Evolutionary conservation across 2,329 filamentous ascomycete species (phyloP).

Genomic region (Dactylellina drechsleri): DNA sequence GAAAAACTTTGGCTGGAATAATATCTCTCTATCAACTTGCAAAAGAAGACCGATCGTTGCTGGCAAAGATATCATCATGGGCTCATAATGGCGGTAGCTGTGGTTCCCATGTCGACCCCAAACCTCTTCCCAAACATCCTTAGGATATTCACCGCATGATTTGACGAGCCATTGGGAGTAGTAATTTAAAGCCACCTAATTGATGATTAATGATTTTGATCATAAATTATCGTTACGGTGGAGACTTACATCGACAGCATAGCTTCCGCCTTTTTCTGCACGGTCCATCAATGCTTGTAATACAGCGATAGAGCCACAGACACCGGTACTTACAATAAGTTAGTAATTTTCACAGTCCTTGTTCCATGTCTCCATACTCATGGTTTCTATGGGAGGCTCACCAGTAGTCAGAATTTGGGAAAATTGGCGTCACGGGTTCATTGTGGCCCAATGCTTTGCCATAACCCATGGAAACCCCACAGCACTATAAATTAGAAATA

Average conservation of each 20-base stretch:
- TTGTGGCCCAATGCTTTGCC: conserved; percentile 65
- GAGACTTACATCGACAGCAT: conserved; percentile 62
- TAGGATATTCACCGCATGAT: conserved; percentile 62
- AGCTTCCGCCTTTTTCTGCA: conserved; percentile 62
- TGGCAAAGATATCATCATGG: conserved; percentile 64
- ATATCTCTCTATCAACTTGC: conserved; percentile 61
- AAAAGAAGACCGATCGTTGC: conserved; percentile 60
- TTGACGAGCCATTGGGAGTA: conserved; percentile 64
- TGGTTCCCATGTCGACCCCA: conserved; percentile 64
- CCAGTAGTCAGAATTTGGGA: conserved; percentile 64
- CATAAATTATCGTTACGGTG: background rate
- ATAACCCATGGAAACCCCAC: conserved; percentile 65
- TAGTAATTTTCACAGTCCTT: background rate
- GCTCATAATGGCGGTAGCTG: conserved; percentile 67
- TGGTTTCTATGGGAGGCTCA: background rate
- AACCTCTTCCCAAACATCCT: conserved; percentile 65
- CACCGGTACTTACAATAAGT: conserved; percentile 61
- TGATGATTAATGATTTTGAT: background rate
- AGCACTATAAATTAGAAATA: conserved; percentile 55
- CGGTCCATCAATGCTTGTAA: conserved; percentile 63
- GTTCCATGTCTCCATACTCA: background rate
- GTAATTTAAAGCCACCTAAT: conserved; percentile 62
- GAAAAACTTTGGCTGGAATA: conserved; percentile 67
- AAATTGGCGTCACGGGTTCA: conserved; percentile 64
- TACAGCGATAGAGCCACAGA: conserved; percentile 62